Conservation (phyloP, 2,329 filamentous ascomycete species). For the Monilinia vaccinii-corymbosi region DNA sequence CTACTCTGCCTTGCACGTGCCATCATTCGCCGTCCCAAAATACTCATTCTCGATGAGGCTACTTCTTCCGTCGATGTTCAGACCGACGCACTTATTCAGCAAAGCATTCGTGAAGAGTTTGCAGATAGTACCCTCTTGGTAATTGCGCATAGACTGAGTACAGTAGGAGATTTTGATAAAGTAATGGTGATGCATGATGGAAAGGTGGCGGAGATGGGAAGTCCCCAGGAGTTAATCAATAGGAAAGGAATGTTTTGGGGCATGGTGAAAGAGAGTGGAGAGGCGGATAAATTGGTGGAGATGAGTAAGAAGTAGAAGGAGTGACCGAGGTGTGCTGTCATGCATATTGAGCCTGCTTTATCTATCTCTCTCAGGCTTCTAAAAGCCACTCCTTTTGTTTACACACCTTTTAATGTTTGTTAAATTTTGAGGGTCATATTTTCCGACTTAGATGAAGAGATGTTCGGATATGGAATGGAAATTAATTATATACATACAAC, state of each 20-base stretch:
- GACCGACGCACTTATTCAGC: conserved; percentile 64
- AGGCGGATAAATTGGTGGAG: background rate
- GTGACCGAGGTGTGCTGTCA: too few relatives aligned
- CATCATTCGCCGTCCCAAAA: conserved; percentile 72
- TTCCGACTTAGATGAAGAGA: too few relatives aligned
- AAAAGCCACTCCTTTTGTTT: background rate
- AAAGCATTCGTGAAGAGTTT: conserved; percentile 64
- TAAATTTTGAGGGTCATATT: background rate
- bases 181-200: conserved; percentile 63
- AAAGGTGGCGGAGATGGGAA: conserved; percentile 46
- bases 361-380: background rate
- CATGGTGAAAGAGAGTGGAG: conserved; percentile 19
- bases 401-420: background rate
- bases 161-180: conserved; percentile 65
- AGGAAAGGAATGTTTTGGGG: conserved; percentile 19
- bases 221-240: conserved; percentile 45
- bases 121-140: conserved; percentile 58
- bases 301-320: background rate
- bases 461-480: too few relatives aligned
- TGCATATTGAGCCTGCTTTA: background rate
- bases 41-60: conserved; percentile 93
- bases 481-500: too few relatives aligned
- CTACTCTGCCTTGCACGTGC: conserved; percentile 75
- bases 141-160: conserved; percentile 66
- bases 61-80: conserved; percentile 67